A percentile compares a stretch with the other conserved stretches of the same genome.
phyloP scores from a whole-genome alignment of 2,329 filamentous ascomycete species.

The Dactylonectria macrodidyma region DNA sequence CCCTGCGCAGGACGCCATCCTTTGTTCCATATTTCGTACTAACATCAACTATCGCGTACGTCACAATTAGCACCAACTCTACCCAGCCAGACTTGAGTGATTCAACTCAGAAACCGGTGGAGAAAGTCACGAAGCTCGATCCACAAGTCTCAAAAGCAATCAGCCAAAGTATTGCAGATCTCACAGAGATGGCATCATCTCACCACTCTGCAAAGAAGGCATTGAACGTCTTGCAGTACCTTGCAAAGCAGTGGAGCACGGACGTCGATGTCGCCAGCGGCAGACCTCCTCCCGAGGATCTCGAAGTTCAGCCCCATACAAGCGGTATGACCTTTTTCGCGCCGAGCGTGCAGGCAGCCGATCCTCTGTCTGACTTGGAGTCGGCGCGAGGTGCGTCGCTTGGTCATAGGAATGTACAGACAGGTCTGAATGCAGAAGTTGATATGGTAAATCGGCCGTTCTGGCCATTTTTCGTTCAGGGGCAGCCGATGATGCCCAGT shows the following conservation, averaged over 20 bases:
- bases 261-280: slow-evolving; percentile 60
- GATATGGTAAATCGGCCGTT: too few species aligned
- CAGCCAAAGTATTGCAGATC: slow-evolving; percentile 68
- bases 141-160: slow-evolving; percentile 62
- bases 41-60: slow-evolving; percentile 72
- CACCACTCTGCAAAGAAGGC: slow-evolving; percentile 74
- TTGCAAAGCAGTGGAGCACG: slow-evolving; percentile 72
- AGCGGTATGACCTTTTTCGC: slow-evolving; percentile 71
- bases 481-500: too few species aligned
- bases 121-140: slow-evolving; percentile 54
- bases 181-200: slow-evolving; percentile 73
- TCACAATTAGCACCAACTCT: slow-evolving; percentile 65
- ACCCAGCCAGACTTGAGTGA: slow-evolving; percentile 40
- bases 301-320: slow-evolving; percentile 63
- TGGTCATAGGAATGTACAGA: too few species aligned
- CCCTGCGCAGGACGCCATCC: slow-evolving; percentile 70
- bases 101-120: slow-evolving; percentile 43
- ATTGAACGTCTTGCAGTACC: slow-evolving; percentile 70
- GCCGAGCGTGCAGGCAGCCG: slow-evolving; percentile 63
- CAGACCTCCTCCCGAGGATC: slow-evolving; percentile 52
- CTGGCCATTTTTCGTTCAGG: too few species aligned
- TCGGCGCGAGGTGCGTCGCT: too few species aligned
- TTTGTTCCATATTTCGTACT: slow-evolving; percentile 75
- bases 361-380: slow-evolving; percentile 57
- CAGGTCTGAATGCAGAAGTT: too few species aligned